phyloP scores from a whole-genome alignment of 176 grass and related monocot species.

The Oryza glaberrima region DNA sequence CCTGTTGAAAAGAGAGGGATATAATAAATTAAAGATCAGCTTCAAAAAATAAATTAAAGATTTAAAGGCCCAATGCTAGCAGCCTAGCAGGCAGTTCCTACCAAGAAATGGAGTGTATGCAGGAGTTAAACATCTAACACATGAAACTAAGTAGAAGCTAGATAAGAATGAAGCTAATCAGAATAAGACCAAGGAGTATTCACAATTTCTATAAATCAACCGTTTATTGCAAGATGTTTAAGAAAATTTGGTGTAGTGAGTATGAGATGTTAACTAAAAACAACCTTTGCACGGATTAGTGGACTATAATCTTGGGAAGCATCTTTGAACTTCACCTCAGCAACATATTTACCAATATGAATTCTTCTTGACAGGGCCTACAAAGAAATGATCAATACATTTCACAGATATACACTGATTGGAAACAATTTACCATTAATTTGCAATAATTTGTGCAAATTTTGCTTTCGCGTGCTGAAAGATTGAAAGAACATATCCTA shows the following conservation, averaged over 20 bases:
- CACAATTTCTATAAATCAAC: conserved; percentile 20
- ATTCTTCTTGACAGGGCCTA: conserved; percentile 93
- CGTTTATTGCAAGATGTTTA: background rate
- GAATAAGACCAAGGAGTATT: background rate
- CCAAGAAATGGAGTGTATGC: background rate
- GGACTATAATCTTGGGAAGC: conserved; percentile 78
- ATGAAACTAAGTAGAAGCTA: background rate
- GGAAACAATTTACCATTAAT: background rate
- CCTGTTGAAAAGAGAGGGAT: conserved; percentile 44
- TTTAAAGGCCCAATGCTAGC: background rate
- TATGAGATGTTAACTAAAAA: conserved; percentile 26
- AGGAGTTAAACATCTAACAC: too few species aligned
- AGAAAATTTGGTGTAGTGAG: background rate
- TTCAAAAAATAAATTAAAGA: background rate
- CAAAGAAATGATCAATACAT: conserved; percentile 13
- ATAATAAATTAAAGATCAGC: background rate
- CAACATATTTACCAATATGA: conserved; percentile 89
- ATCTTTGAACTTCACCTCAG: conserved; percentile 89
- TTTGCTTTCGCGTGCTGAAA: background rate
- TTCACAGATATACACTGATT: background rate
- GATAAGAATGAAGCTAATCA: background rate
- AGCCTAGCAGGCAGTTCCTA: background rate
- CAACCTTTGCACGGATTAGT: conserved; percentile 72
- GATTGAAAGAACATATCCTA: background rate
- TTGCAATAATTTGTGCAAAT: background rate